A percentile compares a stretch with the other conserved stretches of the same genome.
phyloP scores from a whole-genome alignment of 768 basidiomycete genomes.

The Kwoniella shandongensis region DNA sequence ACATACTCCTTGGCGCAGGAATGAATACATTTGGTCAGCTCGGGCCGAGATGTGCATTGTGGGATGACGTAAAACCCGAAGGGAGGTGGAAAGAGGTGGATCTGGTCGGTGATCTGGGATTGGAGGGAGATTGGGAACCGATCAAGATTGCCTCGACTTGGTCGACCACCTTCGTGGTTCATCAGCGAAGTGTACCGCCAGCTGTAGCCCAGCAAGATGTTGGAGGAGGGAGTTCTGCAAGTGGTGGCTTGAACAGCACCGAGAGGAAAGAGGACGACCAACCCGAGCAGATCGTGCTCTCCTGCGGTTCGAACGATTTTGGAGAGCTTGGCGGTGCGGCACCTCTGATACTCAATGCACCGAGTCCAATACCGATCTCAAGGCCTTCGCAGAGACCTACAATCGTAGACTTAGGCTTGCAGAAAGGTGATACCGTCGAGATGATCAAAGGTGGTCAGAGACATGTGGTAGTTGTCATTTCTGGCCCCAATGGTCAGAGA shows the following conservation, averaged over 20 bases:
- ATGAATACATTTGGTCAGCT: constrained; percentile 72
- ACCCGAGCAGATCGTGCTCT: constrained; percentile 58
- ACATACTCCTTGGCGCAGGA: constrained; percentile 69
- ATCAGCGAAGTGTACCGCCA: constrained; percentile 58
- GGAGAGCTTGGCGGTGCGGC: constrained; percentile 65
- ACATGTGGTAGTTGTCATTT: constrained; percentile 62
- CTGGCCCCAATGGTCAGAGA: constrained; percentile 41
- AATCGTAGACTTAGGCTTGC: constrained; percentile 35
- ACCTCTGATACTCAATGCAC: not conserved
- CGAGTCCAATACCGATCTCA: constrained; percentile 13
- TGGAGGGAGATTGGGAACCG: constrained; percentile 55
- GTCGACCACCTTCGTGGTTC: constrained; percentile 78
- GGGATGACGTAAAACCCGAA: constrained; percentile 57
- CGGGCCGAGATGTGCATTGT: constrained; percentile 55
- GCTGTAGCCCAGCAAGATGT: no score
- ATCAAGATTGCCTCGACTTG: constrained; percentile 67
- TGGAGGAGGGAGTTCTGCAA: no score
- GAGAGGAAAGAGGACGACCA: not conserved
- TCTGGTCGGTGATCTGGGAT: constrained; percentile 12
- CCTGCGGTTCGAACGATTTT: constrained; percentile 82
- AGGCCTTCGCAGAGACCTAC: constrained; percentile 22
- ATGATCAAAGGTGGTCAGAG: constrained; percentile 67
- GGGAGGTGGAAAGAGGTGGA: constrained; percentile 49
- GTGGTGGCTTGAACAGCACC: no score
- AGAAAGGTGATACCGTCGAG: constrained; percentile 52